These are phyloP conservation scores for Gypsophila paniculata DNA, from an alignment of 179 eudicot genomes.

Conservation along the genomic window DNA sequence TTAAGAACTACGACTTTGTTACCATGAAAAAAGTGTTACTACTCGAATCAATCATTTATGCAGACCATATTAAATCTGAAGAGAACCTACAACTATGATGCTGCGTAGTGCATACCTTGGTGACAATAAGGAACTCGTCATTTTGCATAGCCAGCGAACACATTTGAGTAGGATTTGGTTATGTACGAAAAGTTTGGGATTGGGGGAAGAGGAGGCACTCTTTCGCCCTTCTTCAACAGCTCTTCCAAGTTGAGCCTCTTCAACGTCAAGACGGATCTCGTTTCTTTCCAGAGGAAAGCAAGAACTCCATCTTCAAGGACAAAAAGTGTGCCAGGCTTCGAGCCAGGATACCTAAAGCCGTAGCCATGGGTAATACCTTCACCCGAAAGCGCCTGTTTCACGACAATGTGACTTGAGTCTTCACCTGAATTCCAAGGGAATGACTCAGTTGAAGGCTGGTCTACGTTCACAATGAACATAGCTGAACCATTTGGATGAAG, in stretches of 20 bases:
- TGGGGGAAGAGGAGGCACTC: constrained; percentile 63
- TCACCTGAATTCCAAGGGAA: constrained; percentile 65
- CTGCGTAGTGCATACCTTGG: constrained; percentile 46
- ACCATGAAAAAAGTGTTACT: no score
- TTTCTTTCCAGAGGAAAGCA: constrained; percentile 73
- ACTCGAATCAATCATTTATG: no score
- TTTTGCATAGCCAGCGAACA: constrained; percentile 58
- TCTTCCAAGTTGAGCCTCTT: constrained; percentile 60
- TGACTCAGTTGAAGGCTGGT: constrained; percentile 51
- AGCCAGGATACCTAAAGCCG: constrained; percentile 83
- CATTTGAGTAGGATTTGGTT: constrained; percentile 79
- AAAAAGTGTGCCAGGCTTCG: constrained; percentile 70
- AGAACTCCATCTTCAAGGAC: constrained; percentile 53
- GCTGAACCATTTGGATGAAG: constrained; percentile 90
- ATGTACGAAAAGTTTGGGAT: constrained; percentile 68
- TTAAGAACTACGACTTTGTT: no score
- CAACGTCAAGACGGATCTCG: constrained; percentile 61
- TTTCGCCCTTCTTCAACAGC: constrained; percentile 65
- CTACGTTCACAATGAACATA: constrained; percentile 65
- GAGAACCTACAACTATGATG: neutral
- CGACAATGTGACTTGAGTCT: constrained; percentile 38
- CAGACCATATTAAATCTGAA: neutral
- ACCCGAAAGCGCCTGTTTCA: constrained; percentile 50
- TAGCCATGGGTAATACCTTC: constrained; percentile 86
- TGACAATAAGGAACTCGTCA: constrained; percentile 40